Conservation (phyloP, 306 rosid species). For the Aeschynomene evenia region DNA sequence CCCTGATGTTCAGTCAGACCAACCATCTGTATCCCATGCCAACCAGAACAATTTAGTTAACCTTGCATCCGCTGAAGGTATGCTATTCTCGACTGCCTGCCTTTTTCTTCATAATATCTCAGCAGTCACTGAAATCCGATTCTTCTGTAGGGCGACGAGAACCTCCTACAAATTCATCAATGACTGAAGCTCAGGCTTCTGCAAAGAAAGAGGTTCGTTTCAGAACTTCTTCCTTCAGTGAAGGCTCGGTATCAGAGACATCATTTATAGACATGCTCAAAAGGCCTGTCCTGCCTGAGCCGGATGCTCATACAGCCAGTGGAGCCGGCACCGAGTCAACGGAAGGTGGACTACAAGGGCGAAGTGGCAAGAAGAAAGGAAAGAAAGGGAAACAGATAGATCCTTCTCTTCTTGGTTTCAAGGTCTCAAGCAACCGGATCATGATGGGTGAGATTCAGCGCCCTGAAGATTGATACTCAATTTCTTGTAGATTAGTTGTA, state of each 20-base stretch:
- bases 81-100: neutral
- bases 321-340: slow-evolving; percentile 41
- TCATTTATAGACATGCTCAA: slow-evolving; percentile 73
- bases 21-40: slow-evolving; percentile 38
- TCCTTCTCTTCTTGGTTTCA: slow-evolving; percentile 76
- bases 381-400: slow-evolving; percentile 78
- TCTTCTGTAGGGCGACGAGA: slow-evolving; percentile 42
- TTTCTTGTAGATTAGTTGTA: slow-evolving; percentile 34
- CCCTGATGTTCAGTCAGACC: slow-evolving; percentile 58
- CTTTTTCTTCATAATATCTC: neutral
- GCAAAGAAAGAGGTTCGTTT: slow-evolving; percentile 51
- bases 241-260: slow-evolving; percentile 58
- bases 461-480: slow-evolving; percentile 47
- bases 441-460: slow-evolving; percentile 82
- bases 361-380: slow-evolving; percentile 69
- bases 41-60: slow-evolving; percentile 39
- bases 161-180: slow-evolving; percentile 34
- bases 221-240: slow-evolving; percentile 56
- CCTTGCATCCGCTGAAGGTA: slow-evolving; percentile 43
- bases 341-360: slow-evolving; percentile 50
- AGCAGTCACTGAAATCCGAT: slow-evolving; percentile 2
- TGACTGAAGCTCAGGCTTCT: slow-evolving; percentile 46
- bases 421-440: slow-evolving; percentile 71
- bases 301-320: slow-evolving; percentile 41
- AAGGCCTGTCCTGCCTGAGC: slow-evolving; percentile 52